Base-by-base conservation (phyloP, 1,139 yeast genomes). In the Kurtzmaniella quercitrusa region DNA sequence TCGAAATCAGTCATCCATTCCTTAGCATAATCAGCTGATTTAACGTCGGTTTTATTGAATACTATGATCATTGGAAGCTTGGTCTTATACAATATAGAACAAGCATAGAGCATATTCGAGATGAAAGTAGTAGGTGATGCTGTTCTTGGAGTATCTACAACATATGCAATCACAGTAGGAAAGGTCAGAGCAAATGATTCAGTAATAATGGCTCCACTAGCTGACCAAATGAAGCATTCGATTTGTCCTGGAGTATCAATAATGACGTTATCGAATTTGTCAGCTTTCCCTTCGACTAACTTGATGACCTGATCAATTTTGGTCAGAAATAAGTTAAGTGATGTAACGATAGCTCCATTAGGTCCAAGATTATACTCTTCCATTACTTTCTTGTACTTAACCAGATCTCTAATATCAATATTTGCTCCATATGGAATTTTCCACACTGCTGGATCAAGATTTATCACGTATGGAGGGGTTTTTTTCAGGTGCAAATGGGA, bases 1-100 rank as follows among this genome's bases (percentile, higher is more conserved):
- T 93, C 98, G 63, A 94, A 94, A 64, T 94, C 98, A 3, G 84
- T 79, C 98, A 94, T 90, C 99, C 99, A 94, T 52, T 89, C 95
- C 59, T 82, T 84, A 25, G 96, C 97, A 66, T 90, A 90, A 43
- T 79, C 82, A 0, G 95, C 89, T 48, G 83, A 82, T 54, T 84
- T 74, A 8, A 86, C 91, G 64, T 94, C 99, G 1, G 94, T 88
- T 67, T 94, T 94, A 67, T 94, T 94, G 71, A 93, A 94, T 6
- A 94, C 98, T 18, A 94, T 79, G 56, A 94, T 85, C 96, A 94
- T 90, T 25, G 99, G 99, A 44, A 94, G 74, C 62, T 93, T 91
- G 23, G 98, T 93, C 66, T 94, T 94, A 71, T 94, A 94, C 45
- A 94, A 74, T 43, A 94, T 93, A 2, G 98, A 91, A 66, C 98